Base-by-base conservation (phyloP, 1,284 basidiomycete species). In the Moniliella sp. region DNA sequence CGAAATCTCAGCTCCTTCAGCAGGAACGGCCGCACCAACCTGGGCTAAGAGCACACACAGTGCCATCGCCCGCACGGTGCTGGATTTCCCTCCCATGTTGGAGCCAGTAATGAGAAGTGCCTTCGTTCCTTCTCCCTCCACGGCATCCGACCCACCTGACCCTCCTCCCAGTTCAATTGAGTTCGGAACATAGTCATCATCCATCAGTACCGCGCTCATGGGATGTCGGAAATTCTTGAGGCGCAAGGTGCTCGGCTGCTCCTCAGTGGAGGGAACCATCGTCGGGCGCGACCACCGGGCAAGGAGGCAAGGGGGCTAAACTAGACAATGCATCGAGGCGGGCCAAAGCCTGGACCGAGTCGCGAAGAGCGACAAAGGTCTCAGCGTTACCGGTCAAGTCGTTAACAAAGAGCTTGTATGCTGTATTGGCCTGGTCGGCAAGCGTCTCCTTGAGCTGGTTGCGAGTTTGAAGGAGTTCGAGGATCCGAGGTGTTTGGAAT, bases 401-500 rank as follows among this genome's bases (percentile, higher is more conserved):
- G 7, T 19, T 4, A 1, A 50, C 27, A 30, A 55, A 57, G 9
- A 33, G 31, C 4, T 10, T 21, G 30, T 40, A 58, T 4, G 45
- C 48, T 1, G 27, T 30, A 1, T 48, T 33, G 0, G 50, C 55
- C 13, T 36, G 76, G 0, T 67, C 70, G 31, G 73, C 66, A 0
- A 88, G 69, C 2, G 66, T 71, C 60, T 94, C 88, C 42, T 71
- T 70, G 38, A 70, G 73, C 50, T 75, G 80, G 25, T 78, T 74
- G 25, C 76, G 71, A 48, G 81, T 74, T 42, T 76, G 69, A 1
- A 77, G 58, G 61, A 78, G 71, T 12, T 64, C 60, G 31, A 72
- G 68, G 12, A 80, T 69, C 17, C 68, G 67, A 0, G 83, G 81
- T 0, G 82, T 74, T 32, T 78, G 76, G 57, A 79, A 93, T n/a